Percentiles rank a stretch among this genome's conserved stretches.
phyloP scores from a whole-genome alignment of 1,284 basidiomycete species.

The Mycocalia duriaeana region DNA sequence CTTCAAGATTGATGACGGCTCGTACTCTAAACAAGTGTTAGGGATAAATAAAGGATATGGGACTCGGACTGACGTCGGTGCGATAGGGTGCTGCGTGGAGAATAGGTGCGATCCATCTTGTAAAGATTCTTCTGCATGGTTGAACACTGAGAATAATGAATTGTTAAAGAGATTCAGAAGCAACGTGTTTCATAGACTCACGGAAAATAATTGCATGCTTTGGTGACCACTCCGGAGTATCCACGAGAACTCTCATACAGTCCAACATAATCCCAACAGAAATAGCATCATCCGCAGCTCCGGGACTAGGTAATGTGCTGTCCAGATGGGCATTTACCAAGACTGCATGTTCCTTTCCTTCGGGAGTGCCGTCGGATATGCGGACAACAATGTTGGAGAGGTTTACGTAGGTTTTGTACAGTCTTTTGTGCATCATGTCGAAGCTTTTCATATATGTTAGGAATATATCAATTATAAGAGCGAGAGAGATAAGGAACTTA shows the following conservation, averaged over 20 bases:
- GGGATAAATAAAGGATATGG: conserved; percentile 1
- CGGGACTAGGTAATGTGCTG: conserved; percentile 74
- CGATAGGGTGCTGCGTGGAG: conserved; percentile 79
- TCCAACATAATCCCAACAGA: conserved; percentile 92
- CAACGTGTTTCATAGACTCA: conserved; percentile 42
- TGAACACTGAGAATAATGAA: conserved; percentile 66
- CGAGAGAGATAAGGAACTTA: conserved; percentile 22
- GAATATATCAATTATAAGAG: neutral
- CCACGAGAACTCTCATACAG: conserved; percentile 74
- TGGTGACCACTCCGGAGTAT: conserved; percentile 71
- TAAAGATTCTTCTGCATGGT: conserved; percentile 91
- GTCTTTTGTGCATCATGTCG: conserved; percentile 77
- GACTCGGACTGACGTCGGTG: conserved; percentile 50
- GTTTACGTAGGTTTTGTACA: conserved; percentile 90
- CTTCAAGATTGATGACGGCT: conserved; percentile 90
- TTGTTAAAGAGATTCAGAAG: too few relatives aligned
- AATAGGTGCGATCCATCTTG: conserved; percentile 94
- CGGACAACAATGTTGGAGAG: conserved; percentile 88
- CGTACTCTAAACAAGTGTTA: conserved; percentile 52
- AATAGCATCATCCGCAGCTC: conserved; percentile 87
- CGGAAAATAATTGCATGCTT: conserved; percentile 82
- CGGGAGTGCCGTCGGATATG: conserved; percentile 75
- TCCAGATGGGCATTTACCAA: conserved; percentile 91
- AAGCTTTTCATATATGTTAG: conserved; percentile 67
- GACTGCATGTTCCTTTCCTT: conserved; percentile 76